Evolutionary conservation across 345 rosid genomes (phyloP).

Genomic region (Hibiscus tridactylites): DNA sequence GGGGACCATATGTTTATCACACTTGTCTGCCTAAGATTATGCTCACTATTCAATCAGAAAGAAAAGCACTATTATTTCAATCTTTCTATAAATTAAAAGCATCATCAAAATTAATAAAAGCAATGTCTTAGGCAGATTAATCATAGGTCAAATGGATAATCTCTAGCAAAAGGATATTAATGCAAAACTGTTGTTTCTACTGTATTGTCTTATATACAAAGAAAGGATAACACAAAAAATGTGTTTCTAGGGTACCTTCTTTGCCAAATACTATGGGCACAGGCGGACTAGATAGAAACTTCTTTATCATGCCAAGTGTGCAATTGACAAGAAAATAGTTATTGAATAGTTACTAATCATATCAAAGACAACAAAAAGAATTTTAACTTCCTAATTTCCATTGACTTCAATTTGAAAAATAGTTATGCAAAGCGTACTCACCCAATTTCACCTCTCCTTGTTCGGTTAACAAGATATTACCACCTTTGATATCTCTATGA

Average conservation of each 20-base stretch:
- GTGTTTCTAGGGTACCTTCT: not conserved
- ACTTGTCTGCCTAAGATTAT: not conserved
- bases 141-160: not conserved
- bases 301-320: not conserved
- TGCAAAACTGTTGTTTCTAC: not conserved
- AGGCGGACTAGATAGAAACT: not conserved
- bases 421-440: constrained; percentile 32
- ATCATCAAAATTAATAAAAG: not conserved
- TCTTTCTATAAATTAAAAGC: not conserved
- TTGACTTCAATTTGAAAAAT: not conserved
- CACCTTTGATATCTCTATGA: constrained; percentile 97
- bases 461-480: constrained; percentile 94
- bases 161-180: not conserved
- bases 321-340: not conserved
- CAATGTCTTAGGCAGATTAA: not conserved
- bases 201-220: too few species aligned
- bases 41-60: not conserved
- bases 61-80: not conserved
- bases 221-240: not conserved
- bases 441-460: constrained; percentile 99
- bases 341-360: not conserved
- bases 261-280: not conserved
- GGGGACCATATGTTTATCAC: not conserved
- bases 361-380: constrained; percentile 7
- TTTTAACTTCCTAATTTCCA: not conserved